phyloP scores from a whole-genome alignment of 2,329 filamentous ascomycete genomes.

The Exophiala alcalophila region DNA sequence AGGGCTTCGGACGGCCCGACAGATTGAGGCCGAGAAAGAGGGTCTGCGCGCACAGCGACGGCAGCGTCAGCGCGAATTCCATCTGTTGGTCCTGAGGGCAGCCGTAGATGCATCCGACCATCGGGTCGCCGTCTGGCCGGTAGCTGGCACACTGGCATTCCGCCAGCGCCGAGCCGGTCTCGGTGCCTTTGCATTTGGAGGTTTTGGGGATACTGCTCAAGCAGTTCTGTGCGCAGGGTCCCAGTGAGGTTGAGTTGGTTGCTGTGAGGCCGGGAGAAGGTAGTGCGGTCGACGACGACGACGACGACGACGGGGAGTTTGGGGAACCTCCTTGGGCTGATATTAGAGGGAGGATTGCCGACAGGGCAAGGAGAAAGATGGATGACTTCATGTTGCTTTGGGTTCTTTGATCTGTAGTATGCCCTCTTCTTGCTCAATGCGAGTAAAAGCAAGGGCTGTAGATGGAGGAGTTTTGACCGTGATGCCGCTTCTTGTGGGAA shows the following conservation, averaged over 20 bases:
- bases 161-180: slow-evolving; percentile 19
- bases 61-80: slow-evolving; percentile 12
- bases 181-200: slow-evolving; percentile 19
- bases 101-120: slow-evolving; percentile 15
- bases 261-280: background rate
- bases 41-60: slow-evolving; percentile 11
- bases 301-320: background rate
- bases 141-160: slow-evolving; percentile 16
- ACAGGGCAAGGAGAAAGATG: no score
- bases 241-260: background rate
- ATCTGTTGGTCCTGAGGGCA: slow-evolving; percentile 16
- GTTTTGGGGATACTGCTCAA: slow-evolving; percentile 6
- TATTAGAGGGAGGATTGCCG: no score
- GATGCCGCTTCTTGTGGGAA: no score
- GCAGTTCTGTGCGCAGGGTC: slow-evolving; percentile 10
- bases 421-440: no score
- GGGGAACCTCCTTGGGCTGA: no score
- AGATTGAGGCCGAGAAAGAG: slow-evolving; percentile 18
- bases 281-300: background rate
- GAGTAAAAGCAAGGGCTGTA: no score
- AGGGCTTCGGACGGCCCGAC: slow-evolving; percentile 1
- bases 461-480: no score
- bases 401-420: no score
- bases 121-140: slow-evolving; percentile 9
- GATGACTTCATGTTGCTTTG: no score